Evolutionary conservation across 306 rosid species (phyloP).

Genomic region (Quercus alba): DNA sequence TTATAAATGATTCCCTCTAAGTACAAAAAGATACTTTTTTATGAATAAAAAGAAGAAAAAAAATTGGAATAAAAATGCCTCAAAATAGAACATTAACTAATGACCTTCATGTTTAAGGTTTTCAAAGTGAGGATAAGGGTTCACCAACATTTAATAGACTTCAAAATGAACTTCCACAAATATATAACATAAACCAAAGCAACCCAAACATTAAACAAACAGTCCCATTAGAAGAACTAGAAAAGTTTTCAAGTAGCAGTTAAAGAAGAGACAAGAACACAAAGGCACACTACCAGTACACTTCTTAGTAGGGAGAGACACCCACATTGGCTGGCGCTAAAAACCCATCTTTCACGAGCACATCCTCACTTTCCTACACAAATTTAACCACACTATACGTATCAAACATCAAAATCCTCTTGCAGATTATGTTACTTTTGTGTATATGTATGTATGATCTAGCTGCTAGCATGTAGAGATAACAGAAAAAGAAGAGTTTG

Average conservation of each 20-base stretch:
- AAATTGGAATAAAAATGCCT: background rate
- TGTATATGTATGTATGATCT: background rate
- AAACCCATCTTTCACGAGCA: constrained; percentile 69
- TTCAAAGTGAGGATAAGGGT: background rate
- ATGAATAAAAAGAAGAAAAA: background rate
- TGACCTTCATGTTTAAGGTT: background rate
- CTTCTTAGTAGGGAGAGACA: constrained; percentile 65
- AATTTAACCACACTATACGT: background rate
- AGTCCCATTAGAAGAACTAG: constrained; percentile 2
- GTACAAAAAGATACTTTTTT: background rate
- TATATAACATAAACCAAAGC: background rate
- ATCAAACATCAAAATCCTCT: background rate
- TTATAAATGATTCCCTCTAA: background rate
- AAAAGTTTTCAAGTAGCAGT: constrained; percentile 20
- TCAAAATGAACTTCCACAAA: background rate
- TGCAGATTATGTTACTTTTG: background rate
- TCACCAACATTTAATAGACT: background rate
- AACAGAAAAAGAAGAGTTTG: background rate
- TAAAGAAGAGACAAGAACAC: constrained; percentile 7
- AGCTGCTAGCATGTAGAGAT: background rate
- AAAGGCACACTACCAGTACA: constrained; percentile 12
- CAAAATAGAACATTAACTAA: background rate
- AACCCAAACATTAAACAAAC: background rate
- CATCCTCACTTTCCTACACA: constrained; percentile 76
- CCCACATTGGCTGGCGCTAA: constrained; percentile 60